These are phyloP conservation scores for Pleurotus citrinopileatus DNA, from an alignment of 768 basidiomycete genomes.

Conservation along the genomic window DNA sequence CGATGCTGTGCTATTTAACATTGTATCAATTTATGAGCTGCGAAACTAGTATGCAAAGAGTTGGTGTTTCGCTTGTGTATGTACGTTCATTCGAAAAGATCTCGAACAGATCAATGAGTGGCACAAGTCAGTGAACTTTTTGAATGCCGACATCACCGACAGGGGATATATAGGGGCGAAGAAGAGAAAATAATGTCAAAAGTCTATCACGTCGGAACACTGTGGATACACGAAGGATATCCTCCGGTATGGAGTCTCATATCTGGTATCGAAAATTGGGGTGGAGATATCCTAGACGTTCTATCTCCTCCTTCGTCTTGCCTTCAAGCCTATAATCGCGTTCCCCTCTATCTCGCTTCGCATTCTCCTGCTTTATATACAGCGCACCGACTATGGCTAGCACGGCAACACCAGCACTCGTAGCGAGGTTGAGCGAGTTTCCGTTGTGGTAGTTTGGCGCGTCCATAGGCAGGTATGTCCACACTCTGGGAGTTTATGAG, in stretches of 20 bases:
- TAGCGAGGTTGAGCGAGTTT: conserved; percentile 43
- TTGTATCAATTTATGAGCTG: no score
- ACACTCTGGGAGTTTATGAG: conserved; percentile 28
- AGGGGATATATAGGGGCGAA: no score
- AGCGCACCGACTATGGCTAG: conserved; percentile 27
- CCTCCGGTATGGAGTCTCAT: conserved; percentile 14
- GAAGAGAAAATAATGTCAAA: no score
- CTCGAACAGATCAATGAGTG: no score
- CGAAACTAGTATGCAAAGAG: neutral
- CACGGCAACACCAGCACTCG: conserved; percentile 28
- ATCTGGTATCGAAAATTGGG: conserved; percentile 42
- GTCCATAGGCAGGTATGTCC: conserved; percentile 45
- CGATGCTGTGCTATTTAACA: no score
- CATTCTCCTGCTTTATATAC: conserved; percentile 41
- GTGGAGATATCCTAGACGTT: conserved; percentile 42
- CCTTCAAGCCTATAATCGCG: conserved; percentile 38
- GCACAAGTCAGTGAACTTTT: no score
- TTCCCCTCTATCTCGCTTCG: conserved; percentile 38
- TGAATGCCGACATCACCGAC: no score
- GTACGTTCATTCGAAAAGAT: no score
- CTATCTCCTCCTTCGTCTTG: conserved; percentile 33
- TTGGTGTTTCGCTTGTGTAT: no score
- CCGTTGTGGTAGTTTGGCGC: conserved; percentile 45
- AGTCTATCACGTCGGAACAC: no score
- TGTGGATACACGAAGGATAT: no score